Evolutionary conservation across 2,329 filamentous ascomycete genomes (phyloP), one percentile per base, ranked within the genome.

Genomic region (Fonsecaea pugnacius): DNA sequence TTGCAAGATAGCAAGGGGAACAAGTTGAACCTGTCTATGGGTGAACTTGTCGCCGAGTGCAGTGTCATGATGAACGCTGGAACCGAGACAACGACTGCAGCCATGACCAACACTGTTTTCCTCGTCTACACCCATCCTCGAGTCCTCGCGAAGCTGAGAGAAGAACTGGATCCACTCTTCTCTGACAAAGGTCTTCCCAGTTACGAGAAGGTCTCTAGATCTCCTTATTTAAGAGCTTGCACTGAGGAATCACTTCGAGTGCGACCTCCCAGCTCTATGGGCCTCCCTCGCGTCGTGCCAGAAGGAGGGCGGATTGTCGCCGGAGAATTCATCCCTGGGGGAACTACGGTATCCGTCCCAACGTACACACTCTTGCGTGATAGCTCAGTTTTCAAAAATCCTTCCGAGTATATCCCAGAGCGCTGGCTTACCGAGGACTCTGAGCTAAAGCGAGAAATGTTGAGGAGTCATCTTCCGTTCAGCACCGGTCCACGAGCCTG

Each of bases 401-500:
- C 65, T 0, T 58, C 58, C 8, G 38, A 58, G 27, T 67, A 54
- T 24, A 9, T 14, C 10, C 65, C 65, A 0, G 65, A 67, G 2
- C 57, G 65, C 16, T 67, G 65, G 65, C 14, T 65, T 4, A 48
- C 21, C 8, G 60, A 33, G 3, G 48, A 64, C 36, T 27, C 14
- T 10, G 73, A 62, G 18, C 55, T 60, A 33, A 63, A 60, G 46
- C 36, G 18, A 16, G 40, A 54, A 46, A 63, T 64, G 62, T 63
- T 67, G 58, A 71, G 70, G 52, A 60, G 72, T 79, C 18, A 79
- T 78, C 0, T 67, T 0, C 65, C 65, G 1, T 96, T 95, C 72
- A 91, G 88, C 67, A 80, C 87, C 38, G 89, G 89, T 0, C 88
- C 89, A 0, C 77, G 89, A 6, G 83, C 87, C 0, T 91, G 89